Evolutionary conservation across 2,329 filamentous ascomycete genomes (phyloP).

Genomic region (Cordyceps cicadae): DNA sequence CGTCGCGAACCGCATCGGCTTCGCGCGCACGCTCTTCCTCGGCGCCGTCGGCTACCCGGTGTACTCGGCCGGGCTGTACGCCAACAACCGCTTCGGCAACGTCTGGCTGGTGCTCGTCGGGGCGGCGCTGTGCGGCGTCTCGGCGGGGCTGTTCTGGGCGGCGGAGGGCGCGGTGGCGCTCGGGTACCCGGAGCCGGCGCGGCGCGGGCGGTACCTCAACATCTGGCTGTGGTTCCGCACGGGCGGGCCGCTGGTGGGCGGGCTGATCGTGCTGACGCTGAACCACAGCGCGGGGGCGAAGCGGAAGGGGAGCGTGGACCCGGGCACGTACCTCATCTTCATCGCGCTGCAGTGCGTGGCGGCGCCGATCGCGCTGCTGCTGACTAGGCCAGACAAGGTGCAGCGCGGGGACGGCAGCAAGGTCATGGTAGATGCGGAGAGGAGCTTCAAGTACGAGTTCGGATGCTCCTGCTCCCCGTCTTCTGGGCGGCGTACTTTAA

Average conservation of each 20-base stretch:
- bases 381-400: slow-evolving; percentile 22
- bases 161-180: slow-evolving; percentile 41
- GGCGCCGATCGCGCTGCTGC: slow-evolving; percentile 19
- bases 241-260: slow-evolving; percentile 38
- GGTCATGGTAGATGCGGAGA: slow-evolving; percentile 17
- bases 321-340: slow-evolving; percentile 22
- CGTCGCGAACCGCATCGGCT: slow-evolving; percentile 39
- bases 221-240: slow-evolving; percentile 39
- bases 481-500: slow-evolving; percentile 24
- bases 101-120: slow-evolving; percentile 44
- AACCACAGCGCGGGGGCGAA: slow-evolving; percentile 24
- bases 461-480: slow-evolving; percentile 16
- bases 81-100: slow-evolving; percentile 42
- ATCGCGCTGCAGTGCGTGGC: slow-evolving; percentile 22
- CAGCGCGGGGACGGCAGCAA: slow-evolving; percentile 20
- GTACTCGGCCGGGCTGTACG: slow-evolving; percentile 40
- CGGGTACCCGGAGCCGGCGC: slow-evolving; percentile 39
- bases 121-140: slow-evolving; percentile 38
- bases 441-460: slow-evolving; percentile 19
- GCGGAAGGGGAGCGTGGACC: slow-evolving; percentile 19
- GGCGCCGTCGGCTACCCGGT: slow-evolving; percentile 40
- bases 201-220: slow-evolving; percentile 32
- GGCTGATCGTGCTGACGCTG: slow-evolving; percentile 36
- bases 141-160: slow-evolving; percentile 43
- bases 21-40: slow-evolving; percentile 35